Base-by-base conservation (phyloP, 2,329 filamentous ascomycete species). In the Talaromyces sp. region DNA sequence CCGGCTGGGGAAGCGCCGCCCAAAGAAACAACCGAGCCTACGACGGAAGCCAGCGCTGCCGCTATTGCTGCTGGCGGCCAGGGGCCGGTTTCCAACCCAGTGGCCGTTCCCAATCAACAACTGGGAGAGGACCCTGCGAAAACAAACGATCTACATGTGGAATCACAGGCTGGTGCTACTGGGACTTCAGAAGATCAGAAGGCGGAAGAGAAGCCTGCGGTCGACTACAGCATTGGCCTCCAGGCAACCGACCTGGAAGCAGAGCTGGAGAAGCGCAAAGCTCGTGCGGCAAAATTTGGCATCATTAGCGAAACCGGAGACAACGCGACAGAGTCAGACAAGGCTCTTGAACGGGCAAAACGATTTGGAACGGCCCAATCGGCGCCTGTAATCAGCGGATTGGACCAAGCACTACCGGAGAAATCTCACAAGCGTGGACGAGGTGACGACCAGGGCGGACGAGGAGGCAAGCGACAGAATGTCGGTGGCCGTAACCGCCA, bases 201-300 rank as follows among this genome's bases (percentile, higher is more conserved):
- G 44, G 60, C 65, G 3, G 71, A 72, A 59, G 65, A 69, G 61
- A 75, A 77, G 65, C 72, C 73, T 5, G 68, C 70, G 1, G 70
- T 72, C 28, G 71, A 76, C 60, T 81, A 75, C 66, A 73, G 74
- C 9, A 72, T 74, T 25, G 74, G 77, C 27, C 73, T 81, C 19
- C 73, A 78, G 10, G 67, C 74, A 17, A 78, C 79, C 7, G 74
- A 78, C 59, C 58, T 80, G 27, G 79, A 81, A 63, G 73, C 73
- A 47, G 80, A 82, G 60, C 63, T 81, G 65, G 75, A 71, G 60
- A 81, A 80, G 71, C 78, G 80, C 63, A 80, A 79, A 68, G 75
- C 76, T 42, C 78, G 80, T 57, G 80, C 80, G 13, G 78, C 77
- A 64, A 79, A 80, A 62, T 82, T 82, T 64, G 79, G 79, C 22